Evolutionary conservation across 768 basidiomycete genomes (phyloP), one percentile per base, ranked within the genome.

Genomic region (Mycena polygramma): DNA sequence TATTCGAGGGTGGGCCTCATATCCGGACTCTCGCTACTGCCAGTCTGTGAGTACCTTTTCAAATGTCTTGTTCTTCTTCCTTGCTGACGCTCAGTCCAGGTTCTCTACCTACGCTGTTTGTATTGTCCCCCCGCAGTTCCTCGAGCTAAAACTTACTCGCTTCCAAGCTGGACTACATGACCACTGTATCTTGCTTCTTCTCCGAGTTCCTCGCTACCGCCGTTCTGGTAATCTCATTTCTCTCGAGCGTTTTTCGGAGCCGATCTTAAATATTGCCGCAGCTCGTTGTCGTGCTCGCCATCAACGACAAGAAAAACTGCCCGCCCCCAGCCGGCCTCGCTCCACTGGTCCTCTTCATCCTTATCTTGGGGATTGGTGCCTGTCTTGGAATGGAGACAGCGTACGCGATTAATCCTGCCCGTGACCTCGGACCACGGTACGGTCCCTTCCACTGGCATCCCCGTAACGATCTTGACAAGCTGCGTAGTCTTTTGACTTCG

Each of bases 361-460:
- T 84, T 51, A 80, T 92, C 54, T 81, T 92, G 19, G 92, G 88
- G 10, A 86, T 92, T 58, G 88, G 86, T 26, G 77, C 84, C 0
- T 81, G 83, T n/a, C 81, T 93, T 54, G 92, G 92, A 5, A 86
- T 90, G 85, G 83, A 93, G 76, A 93, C 92, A 0, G 82, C 77
- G 10, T 85, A 83, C 72, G 83, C 82, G 7, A 75, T 84, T 17
- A 85, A 85, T 63, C 82, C 83, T 14, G 82, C 83, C 53, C 79
- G 83, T 60, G 76, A 84, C 72, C 79, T 84, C 43, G 69, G 57
- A 9, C 68, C 69, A 19, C 43, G 68, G 62, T 63, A 35, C 8
- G 68, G 2, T 24, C 48, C 52, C 15, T n/a, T 24, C 30, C 35
- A 8, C 30, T 52, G n/a, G 24, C 37, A 43, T 63, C 30, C 35